Base-by-base conservation (phyloP, 2,329 filamentous ascomycete species). In the Onygena corvina region DNA sequence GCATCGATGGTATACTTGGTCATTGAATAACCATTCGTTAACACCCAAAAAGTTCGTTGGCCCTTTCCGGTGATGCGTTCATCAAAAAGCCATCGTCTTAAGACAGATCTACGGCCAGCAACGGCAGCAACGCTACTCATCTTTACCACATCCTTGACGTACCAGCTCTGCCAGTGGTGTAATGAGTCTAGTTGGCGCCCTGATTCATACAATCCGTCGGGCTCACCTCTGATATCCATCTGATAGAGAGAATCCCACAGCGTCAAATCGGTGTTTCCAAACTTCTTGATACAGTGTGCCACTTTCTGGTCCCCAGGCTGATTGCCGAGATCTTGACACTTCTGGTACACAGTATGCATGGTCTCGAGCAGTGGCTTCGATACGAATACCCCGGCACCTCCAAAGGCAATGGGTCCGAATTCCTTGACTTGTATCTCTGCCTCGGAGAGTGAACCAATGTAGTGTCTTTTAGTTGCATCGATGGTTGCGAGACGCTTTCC, bases 151-250 rank as follows among this genome's bases (percentile, higher is more conserved):
- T 70, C 67, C 60, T 67, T 68, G 49, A 57, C 62, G 54, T 68
- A 69, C 67, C 67, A 70, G 34, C 63, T 67, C 56, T 63, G 65
- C 67, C 67, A 70, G 56, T 70, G 67, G 57, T 70, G 67, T 47
- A 70, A 59, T 36, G 65, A 64, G 49, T 69, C 63, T n/a, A 70
- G 68, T 57, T 60, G 64, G 34, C 64, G 61, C 23, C 67, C 67
- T 12, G 67, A 69, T 52, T 70, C 67, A 51, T 67, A 69, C 11
- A 70, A 58, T 53, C 67, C 67, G 38, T 69, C 66, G 7, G 66
- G 61, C 11, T 63, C 62, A 23, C 66, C 67, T 45, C 60, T 63
- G 61, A 70, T 63, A 50, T 70, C 67, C 67, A 69, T 69, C 58
- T 70, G 67, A 58, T 62, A 68, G 34, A 70, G 59, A 25, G 67